A percentile compares a stretch with the other conserved stretches of the same genome.
phyloP scores from a whole-genome alignment of 768 basidiomycete species.

The Rhodocollybia butyracea region DNA sequence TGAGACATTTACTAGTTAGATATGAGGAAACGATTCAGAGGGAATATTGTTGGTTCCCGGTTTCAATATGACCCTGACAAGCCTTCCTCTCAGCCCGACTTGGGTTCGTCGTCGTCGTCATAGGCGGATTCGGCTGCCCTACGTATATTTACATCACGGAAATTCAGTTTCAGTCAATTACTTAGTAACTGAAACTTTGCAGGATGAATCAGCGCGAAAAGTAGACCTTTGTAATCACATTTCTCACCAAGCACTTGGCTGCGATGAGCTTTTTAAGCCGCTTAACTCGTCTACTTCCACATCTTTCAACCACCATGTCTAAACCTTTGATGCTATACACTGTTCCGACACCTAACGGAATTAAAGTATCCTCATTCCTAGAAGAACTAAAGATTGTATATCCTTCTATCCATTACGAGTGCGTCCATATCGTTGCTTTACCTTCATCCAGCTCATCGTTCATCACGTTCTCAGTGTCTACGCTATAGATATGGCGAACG shows the following conservation, averaged over 20 bases:
- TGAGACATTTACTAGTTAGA: slow-evolving; percentile 49
- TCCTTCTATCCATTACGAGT: slow-evolving; percentile 51
- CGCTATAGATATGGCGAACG: slow-evolving; percentile 55
- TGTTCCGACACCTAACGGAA: slow-evolving; percentile 58
- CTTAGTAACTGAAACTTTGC: not conserved
- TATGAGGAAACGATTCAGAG: slow-evolving; percentile 81
- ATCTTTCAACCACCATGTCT: slow-evolving; percentile 9
- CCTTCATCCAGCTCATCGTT: not conserved
- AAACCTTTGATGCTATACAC: slow-evolving; percentile 53
- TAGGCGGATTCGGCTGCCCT: not conserved
- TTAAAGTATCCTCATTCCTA: slow-evolving; percentile 46
- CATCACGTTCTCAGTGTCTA: slow-evolving; percentile 33
- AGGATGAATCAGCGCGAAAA: not conserved
- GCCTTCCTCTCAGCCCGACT: not conserved
- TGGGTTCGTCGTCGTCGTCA: not conserved
- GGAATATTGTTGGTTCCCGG: slow-evolving; percentile 60
- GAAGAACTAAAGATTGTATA: slow-evolving; percentile 63
- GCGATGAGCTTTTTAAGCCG: not conserved
- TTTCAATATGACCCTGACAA: slow-evolving; percentile 35
- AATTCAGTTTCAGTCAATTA: not conserved
- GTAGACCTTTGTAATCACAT: not conserved
- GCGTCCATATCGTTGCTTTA: slow-evolving; percentile 9
- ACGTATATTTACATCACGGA: not conserved
- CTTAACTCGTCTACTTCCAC: not conserved
- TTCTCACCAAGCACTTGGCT: not conserved